Conservation (phyloP, 2,329 filamentous ascomycete genomes). For the Chrysoporthe austroafricana region DNA sequence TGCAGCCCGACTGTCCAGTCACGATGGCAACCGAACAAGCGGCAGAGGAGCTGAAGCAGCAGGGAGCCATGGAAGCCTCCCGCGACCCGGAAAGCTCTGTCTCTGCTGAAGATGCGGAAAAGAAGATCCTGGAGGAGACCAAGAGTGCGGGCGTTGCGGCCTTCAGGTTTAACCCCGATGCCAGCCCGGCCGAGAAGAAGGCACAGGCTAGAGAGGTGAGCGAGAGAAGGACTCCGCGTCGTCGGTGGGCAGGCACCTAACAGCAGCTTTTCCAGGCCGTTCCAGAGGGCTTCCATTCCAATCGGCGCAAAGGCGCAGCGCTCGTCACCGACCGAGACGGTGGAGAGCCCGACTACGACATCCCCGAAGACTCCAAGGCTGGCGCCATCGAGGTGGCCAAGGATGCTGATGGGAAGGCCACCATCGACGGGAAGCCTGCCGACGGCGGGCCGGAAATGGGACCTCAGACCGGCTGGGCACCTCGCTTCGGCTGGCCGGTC, state of each 20-base stretch:
- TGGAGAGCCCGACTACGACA: slow-evolving; percentile 70
- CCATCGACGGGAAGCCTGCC: slow-evolving; percentile 54
- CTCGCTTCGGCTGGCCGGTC: slow-evolving; percentile 75
- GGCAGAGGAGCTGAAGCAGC: slow-evolving; percentile 72
- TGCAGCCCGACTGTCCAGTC: slow-evolving; percentile 24
- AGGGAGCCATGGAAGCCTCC: slow-evolving; percentile 79
- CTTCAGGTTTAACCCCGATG: slow-evolving; percentile 86
- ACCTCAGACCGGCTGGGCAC: slow-evolving; percentile 80
- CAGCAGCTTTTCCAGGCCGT: slow-evolving; percentile 51
- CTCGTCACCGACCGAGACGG: slow-evolving; percentile 81
- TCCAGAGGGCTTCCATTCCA: slow-evolving; percentile 65
- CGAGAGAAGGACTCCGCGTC: slow-evolving; percentile 30
- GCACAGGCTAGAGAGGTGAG: slow-evolving; percentile 77
- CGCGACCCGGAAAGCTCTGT: slow-evolving; percentile 70
- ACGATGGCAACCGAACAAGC: slow-evolving; percentile 39
- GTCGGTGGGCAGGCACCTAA: slow-evolving; percentile 4
- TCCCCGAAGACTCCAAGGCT: slow-evolving; percentile 74
- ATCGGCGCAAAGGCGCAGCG: slow-evolving; percentile 66
- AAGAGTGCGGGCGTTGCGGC: slow-evolving; percentile 78
- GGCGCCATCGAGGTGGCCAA: slow-evolving; percentile 64
- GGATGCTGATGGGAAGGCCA: slow-evolving; percentile 52
- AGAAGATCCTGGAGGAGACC: slow-evolving; percentile 75
- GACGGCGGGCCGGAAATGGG: slow-evolving; percentile 60
- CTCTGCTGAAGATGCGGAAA: slow-evolving; percentile 72
- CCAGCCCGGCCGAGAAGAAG: slow-evolving; percentile 80